Conservation (phyloP, 257 asterid genomes). For the Solanum tarapatanum region DNA sequence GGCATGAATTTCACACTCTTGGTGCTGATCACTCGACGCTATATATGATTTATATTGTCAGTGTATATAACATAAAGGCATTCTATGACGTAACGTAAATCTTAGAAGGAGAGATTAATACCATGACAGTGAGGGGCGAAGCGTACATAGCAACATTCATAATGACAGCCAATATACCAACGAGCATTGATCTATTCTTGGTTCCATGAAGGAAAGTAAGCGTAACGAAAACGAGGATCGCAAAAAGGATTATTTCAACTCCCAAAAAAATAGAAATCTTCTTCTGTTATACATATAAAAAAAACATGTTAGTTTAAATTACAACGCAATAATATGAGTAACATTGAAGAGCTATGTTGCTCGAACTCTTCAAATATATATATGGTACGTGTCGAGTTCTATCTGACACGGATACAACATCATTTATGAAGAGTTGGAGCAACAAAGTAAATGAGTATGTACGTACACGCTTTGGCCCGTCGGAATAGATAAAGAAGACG, state of each 20-base stretch:
- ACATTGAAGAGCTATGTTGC: neutral
- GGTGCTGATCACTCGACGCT: slow-evolving; percentile 52
- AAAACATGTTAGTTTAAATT: neutral
- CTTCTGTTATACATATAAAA: slow-evolving; percentile 18
- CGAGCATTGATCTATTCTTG: slow-evolving; percentile 23
- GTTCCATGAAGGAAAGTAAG: slow-evolving; percentile 28
- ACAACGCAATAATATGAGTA: neutral
- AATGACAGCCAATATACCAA: slow-evolving; percentile 37
- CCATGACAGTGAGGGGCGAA: slow-evolving; percentile 63
- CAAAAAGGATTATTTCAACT: slow-evolving; percentile 13
- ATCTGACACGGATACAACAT: no score
- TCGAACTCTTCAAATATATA: neutral
- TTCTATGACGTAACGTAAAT: neutral
- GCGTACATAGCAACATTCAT: slow-evolving; percentile 45
- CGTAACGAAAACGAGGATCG: slow-evolving; percentile 14
- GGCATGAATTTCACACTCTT: slow-evolving; percentile 90
- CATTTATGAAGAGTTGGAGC: neutral
- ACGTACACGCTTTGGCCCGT: slow-evolving; percentile 37
- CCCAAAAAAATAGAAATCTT: slow-evolving; percentile 21
- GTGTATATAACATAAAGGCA: neutral
- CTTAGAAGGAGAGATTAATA: neutral
- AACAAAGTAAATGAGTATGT: neutral
- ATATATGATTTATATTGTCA: neutral
- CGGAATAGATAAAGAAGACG: slow-evolving; percentile 37
- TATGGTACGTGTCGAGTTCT: no score